These are phyloP conservation scores for Dinochytrium kinnereticum DNA, from an alignment of 371 early-diverging fungal genomes.

Conservation along the genomic window DNA sequence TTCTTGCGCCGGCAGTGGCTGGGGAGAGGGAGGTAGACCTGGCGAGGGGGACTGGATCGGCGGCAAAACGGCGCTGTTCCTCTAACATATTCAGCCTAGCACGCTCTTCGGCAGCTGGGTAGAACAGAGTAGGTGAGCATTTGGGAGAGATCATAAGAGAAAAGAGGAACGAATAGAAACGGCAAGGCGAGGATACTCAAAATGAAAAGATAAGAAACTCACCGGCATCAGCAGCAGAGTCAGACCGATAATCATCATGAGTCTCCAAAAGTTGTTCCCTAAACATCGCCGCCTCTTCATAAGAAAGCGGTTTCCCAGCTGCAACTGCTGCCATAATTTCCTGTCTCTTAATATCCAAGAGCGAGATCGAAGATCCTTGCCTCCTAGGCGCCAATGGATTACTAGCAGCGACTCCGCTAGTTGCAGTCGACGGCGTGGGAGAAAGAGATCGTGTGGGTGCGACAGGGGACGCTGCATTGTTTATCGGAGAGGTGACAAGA, in stretches of 20 bases:
- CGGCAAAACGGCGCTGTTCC: not conserved
- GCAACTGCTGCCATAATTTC: not conserved
- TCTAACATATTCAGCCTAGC: too few species aligned
- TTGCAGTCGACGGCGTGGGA: not conserved
- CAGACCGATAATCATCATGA: not conserved
- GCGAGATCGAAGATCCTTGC: not conserved
- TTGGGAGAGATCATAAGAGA: not conserved
- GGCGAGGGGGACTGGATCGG: not conserved
- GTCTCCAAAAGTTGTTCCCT: not conserved
- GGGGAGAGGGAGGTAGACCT: not conserved
- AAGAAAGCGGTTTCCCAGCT: not conserved
- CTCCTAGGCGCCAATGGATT: not conserved
- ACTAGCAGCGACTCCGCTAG: not conserved
- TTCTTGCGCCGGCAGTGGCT: not conserved
- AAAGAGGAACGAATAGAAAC: not conserved
- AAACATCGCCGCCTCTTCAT: not conserved
- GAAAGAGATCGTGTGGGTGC: not conserved
- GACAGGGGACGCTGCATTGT: not conserved
- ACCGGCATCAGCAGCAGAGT: not conserved
- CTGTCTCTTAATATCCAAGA: not conserved
- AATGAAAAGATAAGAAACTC: not conserved
- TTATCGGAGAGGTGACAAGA: not conserved
- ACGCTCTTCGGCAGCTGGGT: too few species aligned
- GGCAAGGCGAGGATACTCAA: not conserved
- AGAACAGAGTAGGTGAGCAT: constrained; percentile 1